Evolutionary conservation across 169 alveolate species (phyloP).

Genomic region (Perkinsus chesapeaki): DNA sequence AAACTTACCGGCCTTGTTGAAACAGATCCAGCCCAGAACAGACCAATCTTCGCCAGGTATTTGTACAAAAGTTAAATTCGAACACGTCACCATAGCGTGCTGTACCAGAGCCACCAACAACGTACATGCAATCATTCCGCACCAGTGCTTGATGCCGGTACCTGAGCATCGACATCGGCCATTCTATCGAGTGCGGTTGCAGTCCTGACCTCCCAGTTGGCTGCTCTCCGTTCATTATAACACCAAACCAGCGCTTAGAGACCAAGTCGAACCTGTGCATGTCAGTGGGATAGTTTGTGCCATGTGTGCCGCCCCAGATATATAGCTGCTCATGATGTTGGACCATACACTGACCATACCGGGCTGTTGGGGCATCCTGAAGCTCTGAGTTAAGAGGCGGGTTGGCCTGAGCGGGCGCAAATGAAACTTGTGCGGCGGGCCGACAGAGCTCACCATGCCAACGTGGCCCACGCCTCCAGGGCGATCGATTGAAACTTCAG

Average conservation of each 20-base stretch:
- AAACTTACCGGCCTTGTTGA: not conserved
- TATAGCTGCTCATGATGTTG: slow-evolving; percentile 16
- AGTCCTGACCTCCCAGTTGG: not conserved
- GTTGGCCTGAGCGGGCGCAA: not conserved
- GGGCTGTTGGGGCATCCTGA: slow-evolving; percentile 19
- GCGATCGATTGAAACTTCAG: too few species aligned
- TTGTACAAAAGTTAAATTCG: not conserved
- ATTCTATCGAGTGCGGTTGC: not conserved
- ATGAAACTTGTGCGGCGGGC: not conserved
- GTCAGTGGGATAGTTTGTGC: not conserved
- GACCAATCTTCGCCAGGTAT: not conserved
- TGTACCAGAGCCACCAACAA: not conserved
- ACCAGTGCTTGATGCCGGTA: not conserved
- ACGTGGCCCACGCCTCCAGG: too few species aligned
- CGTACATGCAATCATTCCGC: not conserved
- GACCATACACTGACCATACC: slow-evolving; percentile 33
- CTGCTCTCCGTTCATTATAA: not conserved
- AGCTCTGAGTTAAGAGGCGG: not conserved
- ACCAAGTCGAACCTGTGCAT: not conserved
- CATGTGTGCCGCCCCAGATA: not conserved
- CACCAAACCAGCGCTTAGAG: not conserved
- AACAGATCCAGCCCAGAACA: not conserved
- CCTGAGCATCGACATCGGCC: not conserved
- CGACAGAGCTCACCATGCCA: not conserved
- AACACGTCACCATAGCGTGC: not conserved